Evolutionary conservation across 169 alveolate species (phyloP).

Genomic region (Blepharisma undulans): DNA sequence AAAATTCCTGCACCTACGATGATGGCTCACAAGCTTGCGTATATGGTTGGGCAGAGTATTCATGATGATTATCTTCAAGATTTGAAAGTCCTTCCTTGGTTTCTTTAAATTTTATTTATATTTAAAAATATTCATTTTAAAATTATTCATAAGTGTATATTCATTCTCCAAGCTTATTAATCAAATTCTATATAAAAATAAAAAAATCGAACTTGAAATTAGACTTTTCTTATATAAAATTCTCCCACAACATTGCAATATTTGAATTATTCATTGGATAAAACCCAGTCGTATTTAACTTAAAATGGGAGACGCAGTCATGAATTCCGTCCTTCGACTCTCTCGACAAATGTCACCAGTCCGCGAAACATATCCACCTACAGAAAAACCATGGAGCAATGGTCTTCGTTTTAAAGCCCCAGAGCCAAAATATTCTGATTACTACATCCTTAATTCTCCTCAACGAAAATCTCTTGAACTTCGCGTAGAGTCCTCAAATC

Average conservation of each 20-base stretch:
- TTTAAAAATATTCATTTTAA: no score
- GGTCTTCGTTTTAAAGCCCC: not conserved
- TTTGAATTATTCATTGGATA: not conserved
- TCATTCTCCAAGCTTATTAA: not conserved
- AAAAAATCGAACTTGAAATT: no score
- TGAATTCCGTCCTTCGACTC: not conserved
- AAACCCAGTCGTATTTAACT: not conserved
- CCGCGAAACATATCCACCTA: not conserved
- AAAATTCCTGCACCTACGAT: conserved; percentile 83
- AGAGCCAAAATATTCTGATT: not conserved
- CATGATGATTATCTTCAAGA: conserved; percentile 7
- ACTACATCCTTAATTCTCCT: not conserved
- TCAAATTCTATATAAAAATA: no score
- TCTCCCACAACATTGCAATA: not conserved
- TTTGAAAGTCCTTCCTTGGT: conserved; percentile 17
- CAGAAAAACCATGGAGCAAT: not conserved
- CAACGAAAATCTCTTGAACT: not conserved
- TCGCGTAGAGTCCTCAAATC: not conserved
- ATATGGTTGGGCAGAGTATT: conserved; percentile 61
- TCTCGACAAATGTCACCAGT: not conserved
- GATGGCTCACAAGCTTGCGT: conserved; percentile 75
- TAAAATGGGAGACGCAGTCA: not conserved
- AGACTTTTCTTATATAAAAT: no score
- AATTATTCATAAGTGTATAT: no score
- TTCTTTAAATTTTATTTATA: not conserved